Conservation (phyloP, 257 asterid species). For the Cordia subcordata region DNA sequence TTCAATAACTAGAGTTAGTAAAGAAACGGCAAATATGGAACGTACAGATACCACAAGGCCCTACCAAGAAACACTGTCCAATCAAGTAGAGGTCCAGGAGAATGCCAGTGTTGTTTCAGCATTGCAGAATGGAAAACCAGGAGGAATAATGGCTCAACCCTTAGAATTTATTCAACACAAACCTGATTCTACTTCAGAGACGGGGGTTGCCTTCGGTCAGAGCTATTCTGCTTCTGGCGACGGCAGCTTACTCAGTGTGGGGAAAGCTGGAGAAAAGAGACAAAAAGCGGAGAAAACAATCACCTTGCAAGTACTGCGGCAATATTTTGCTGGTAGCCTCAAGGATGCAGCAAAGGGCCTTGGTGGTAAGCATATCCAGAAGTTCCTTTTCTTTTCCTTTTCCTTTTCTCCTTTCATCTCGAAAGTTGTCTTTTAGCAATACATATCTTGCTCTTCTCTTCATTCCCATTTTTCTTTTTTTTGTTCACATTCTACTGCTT, state of each 20-base stretch:
- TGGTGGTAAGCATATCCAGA: constrained; percentile 57
- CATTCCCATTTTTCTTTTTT: too few relatives aligned
- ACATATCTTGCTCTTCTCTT: too few relatives aligned
- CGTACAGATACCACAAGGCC: constrained; percentile 13
- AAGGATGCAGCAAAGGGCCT: constrained; percentile 90
- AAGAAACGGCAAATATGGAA: constrained; percentile 17
- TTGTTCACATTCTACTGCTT: too few relatives aligned
- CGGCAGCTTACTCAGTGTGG: constrained; percentile 25
- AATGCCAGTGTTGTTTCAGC: constrained; percentile 23
- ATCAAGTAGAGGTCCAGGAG: constrained; percentile 18
- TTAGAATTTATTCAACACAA: constrained; percentile 19
- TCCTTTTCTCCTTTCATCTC: not conserved
- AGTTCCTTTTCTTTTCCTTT: not conserved
- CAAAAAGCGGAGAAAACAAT: constrained; percentile 75
- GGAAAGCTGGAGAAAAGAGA: constrained; percentile 46
- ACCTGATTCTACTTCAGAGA: constrained; percentile 32
- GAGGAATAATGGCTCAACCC: constrained; percentile 19
- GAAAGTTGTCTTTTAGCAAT: not conserved
- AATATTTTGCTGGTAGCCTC: constrained; percentile 93
- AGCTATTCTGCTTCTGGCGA: constrained; percentile 39
- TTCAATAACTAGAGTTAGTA: constrained; percentile 16
- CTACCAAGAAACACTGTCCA: constrained; percentile 12
- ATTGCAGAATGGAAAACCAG: constrained; percentile 22
- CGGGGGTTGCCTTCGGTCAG: constrained; percentile 24
- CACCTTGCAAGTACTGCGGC: constrained; percentile 75